A percentile compares a stretch with the other conserved stretches of the same genome.
Evolutionary conservation across 2,329 filamentous ascomycete species (phyloP).

Genomic region (Elsinoe ampelina): DNA sequence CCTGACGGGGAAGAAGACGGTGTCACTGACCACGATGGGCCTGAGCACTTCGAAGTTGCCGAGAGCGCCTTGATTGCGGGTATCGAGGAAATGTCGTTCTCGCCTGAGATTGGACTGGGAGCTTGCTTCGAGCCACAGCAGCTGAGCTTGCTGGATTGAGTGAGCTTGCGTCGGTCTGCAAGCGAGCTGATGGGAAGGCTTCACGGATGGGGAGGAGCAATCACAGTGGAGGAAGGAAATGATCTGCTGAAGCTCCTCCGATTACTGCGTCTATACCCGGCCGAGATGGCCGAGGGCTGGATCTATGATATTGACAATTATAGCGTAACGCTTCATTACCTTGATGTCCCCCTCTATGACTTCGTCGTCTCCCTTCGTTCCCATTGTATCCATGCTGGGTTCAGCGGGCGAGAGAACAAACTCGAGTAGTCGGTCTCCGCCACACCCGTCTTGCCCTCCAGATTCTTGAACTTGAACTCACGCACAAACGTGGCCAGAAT

Average conservation of each 20-base stretch:
- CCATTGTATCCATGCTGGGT: conserved; percentile 56
- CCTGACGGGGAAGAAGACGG: too few species aligned
- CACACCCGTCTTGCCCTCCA: conserved; percentile 59
- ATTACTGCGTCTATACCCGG: too few species aligned
- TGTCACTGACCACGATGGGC: neutral
- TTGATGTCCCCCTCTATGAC: conserved; percentile 6
- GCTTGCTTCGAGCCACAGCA: neutral
- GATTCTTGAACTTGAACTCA: conserved; percentile 68
- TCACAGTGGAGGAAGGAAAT: too few species aligned
- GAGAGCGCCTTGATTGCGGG: neutral
- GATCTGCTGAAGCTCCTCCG: too few species aligned
- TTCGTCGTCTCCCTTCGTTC: conserved; percentile 48
- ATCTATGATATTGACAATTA: neutral
- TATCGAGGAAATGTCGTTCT: neutral
- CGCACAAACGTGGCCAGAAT: conserved; percentile 71
- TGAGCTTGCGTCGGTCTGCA: too few species aligned
- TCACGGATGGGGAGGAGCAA: too few species aligned
- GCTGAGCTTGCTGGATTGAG: neutral
- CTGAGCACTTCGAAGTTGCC: neutral
- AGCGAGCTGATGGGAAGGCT: too few species aligned
- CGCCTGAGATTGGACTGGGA: neutral
- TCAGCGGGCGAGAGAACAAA: conserved; percentile 38
- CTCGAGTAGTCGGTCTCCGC: conserved; percentile 59
- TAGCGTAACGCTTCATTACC: too few species aligned
- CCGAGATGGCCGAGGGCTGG: too few species aligned